Conservation (phyloP, 1,139 yeast genomes). For the Taphrina flavorubra region DNA sequence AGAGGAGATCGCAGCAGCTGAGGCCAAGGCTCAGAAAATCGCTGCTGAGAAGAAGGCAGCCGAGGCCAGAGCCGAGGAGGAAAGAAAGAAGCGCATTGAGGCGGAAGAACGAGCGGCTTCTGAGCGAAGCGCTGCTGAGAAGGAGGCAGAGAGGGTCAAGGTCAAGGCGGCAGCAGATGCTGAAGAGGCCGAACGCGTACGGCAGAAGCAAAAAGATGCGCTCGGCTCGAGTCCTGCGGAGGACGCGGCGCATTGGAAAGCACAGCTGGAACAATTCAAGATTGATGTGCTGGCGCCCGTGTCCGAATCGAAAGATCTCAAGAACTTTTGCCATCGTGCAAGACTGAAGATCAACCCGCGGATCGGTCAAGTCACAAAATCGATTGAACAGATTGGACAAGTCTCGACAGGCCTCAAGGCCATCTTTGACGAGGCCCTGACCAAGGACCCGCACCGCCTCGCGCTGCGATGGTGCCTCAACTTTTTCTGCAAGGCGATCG, state of each 20-base stretch:
- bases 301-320: conserved; percentile 56
- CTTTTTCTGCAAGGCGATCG: conserved; percentile 79
- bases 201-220: conserved; percentile 46
- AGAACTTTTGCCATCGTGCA: conserved; percentile 55
- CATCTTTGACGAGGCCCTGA: conserved; percentile 58
- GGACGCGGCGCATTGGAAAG: conserved; percentile 47
- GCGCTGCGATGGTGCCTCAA: conserved; percentile 77
- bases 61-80: conserved; percentile 43
- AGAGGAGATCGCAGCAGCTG: conserved; percentile 23
- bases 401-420: conserved; percentile 60
- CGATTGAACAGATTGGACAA: conserved; percentile 62
- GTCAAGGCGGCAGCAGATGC: conserved; percentile 47
- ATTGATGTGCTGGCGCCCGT: conserved; percentile 54
- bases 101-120: conserved; percentile 26
- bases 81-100: conserved; percentile 44
- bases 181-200: conserved; percentile 47
- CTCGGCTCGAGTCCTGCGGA: conserved; percentile 47
- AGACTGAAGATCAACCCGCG: conserved; percentile 83
- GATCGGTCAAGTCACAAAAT: conserved; percentile 87
- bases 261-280: conserved; percentile 59
- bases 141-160: conserved; percentile 29
- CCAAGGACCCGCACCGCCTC: conserved; percentile 47
- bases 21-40: conserved; percentile 12
- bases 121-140: conserved; percentile 17
- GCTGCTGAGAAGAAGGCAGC: conserved; percentile 15